Percentiles rank a stretch among this genome's conserved stretches.
These are phyloP conservation scores for Astragalus glycyphyllos DNA, from an alignment of 306 rosid species.

Conservation along the genomic window DNA sequence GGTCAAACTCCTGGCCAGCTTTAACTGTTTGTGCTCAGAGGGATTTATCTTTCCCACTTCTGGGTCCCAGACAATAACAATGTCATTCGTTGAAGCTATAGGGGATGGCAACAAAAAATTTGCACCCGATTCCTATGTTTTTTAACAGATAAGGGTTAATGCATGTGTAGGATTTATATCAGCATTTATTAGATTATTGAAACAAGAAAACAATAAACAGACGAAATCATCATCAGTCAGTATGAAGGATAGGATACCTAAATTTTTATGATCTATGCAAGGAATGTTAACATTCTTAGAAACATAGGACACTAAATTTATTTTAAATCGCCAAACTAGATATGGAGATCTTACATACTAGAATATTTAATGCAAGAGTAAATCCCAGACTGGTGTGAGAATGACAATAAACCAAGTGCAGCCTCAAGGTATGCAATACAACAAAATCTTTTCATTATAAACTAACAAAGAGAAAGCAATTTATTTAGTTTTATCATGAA, in stretches of 20 bases:
- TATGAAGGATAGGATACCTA: slow-evolving; percentile 27
- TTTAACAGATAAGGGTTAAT: slow-evolving; percentile 48
- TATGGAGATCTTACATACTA: slow-evolving; percentile 6
- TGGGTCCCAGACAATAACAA: slow-evolving; percentile 94
- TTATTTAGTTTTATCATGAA: neutral
- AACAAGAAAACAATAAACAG: neutral
- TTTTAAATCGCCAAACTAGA: slow-evolving; percentile 19
- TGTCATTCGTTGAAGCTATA: slow-evolving; percentile 88
- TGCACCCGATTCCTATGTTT: slow-evolving; percentile 92
- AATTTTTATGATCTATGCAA: slow-evolving; percentile 3
- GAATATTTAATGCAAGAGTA: slow-evolving; percentile 11
- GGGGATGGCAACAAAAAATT: slow-evolving; percentile 93
- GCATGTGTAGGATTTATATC: slow-evolving; percentile 30
- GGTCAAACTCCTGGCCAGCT: slow-evolving; percentile 94
- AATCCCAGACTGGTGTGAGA: slow-evolving; percentile 17
- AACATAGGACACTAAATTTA: slow-evolving; percentile 24
- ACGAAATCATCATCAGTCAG: neutral
- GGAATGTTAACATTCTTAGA: slow-evolving; percentile 27
- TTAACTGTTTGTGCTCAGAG: slow-evolving; percentile 96
- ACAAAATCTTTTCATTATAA: neutral
- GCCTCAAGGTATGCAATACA: slow-evolving; percentile 6
- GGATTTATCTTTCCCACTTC: slow-evolving; percentile 93
- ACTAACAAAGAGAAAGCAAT: neutral
- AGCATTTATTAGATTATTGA: slow-evolving; percentile 15
- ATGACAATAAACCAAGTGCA: slow-evolving; percentile 18